Evolutionary conservation across 1,284 basidiomycete species (phyloP).

Genomic region (Acaromyces ingoldii): DNA sequence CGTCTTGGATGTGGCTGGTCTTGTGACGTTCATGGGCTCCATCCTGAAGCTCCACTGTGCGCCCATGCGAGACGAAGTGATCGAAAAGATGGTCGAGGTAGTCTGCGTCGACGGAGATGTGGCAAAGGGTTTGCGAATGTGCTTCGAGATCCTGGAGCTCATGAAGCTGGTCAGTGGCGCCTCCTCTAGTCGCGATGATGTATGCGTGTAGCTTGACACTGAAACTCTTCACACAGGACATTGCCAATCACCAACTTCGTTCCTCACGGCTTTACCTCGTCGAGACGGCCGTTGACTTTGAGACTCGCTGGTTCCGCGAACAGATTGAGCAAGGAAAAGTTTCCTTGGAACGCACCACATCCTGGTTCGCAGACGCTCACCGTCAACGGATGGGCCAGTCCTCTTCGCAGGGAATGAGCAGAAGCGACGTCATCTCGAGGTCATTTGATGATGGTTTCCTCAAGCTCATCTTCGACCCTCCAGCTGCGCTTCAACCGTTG

Average conservation of each 20-base stretch:
- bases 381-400: slow-evolving; percentile 48
- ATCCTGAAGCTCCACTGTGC: slow-evolving; percentile 86
- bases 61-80: slow-evolving; percentile 78
- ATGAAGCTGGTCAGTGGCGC: too few species aligned
- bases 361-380: slow-evolving; percentile 61
- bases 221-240: too few species aligned
- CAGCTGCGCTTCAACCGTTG: slow-evolving; percentile 52
- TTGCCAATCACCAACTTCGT: slow-evolving; percentile 89
- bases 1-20: slow-evolving; percentile 72
- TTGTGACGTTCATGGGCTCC: slow-evolving; percentile 72
- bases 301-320: slow-evolving; percentile 70
- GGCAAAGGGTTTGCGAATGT: slow-evolving; percentile 71
- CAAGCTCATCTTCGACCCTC: slow-evolving; percentile 66
- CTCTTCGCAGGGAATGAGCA: slow-evolving; percentile 11
- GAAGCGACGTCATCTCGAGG: slow-evolving; percentile 52
- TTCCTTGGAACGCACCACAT: slow-evolving; percentile 60
- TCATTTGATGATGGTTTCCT: slow-evolving; percentile 64
- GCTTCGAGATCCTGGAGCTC: slow-evolving; percentile 84
- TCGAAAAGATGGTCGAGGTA: slow-evolving; percentile 70
- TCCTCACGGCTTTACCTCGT: slow-evolving; percentile 78
- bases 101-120: slow-evolving; percentile 53
- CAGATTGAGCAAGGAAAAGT: slow-evolving; percentile 56
- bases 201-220: too few species aligned
- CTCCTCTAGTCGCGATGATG: too few species aligned
- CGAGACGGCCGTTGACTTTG: slow-evolving; percentile 72